Conservation (phyloP, 805 yeast genomes). For the Saturnispora galanensis region DNA sequence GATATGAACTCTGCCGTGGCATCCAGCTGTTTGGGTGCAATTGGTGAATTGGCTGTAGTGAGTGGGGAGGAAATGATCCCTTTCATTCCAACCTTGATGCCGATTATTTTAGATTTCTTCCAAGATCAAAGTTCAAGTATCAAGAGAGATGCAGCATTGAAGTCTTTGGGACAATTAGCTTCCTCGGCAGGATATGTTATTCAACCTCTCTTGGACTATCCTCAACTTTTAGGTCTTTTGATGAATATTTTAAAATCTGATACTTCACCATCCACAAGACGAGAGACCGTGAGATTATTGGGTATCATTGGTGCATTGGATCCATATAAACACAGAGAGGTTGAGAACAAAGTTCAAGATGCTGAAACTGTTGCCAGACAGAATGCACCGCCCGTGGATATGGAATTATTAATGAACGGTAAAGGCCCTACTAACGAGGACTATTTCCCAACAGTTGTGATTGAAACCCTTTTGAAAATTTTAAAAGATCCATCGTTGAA, state of each 20-base stretch:
- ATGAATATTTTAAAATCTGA: conserved; percentile 79
- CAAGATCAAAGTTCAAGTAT: conserved; percentile 87
- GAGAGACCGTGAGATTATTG: conserved; percentile 80
- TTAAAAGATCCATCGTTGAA: conserved; percentile 77
- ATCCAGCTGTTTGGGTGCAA: conserved; percentile 71
- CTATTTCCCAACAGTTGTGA: conserved; percentile 91
- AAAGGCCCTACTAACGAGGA: conserved; percentile 90
- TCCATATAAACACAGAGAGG: conserved; percentile 90
- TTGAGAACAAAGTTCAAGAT: conserved; percentile 47
- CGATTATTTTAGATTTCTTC: conserved; percentile 73
- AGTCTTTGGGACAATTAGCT: conserved; percentile 79
- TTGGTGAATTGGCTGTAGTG: conserved; percentile 82
- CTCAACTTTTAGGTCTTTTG: conserved; percentile 73
- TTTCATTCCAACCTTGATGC: conserved; percentile 72
- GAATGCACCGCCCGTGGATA: conserved; percentile 83
- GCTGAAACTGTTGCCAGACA: conserved; percentile 47
- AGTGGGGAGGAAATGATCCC: conserved; percentile 78
- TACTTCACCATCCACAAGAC: conserved; percentile 57
- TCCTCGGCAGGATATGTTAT: conserved; percentile 92
- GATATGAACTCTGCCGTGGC: conserved; percentile 75
- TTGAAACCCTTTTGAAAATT: conserved; percentile 72
- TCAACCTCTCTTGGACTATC: conserved; percentile 85
- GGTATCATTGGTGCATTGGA: conserved; percentile 96
- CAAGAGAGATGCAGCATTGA: conserved; percentile 83
- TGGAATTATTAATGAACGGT: conserved; percentile 84